Conservation (phyloP, 2,329 filamentous ascomycete species). For the Cercospora sp. region DNA sequence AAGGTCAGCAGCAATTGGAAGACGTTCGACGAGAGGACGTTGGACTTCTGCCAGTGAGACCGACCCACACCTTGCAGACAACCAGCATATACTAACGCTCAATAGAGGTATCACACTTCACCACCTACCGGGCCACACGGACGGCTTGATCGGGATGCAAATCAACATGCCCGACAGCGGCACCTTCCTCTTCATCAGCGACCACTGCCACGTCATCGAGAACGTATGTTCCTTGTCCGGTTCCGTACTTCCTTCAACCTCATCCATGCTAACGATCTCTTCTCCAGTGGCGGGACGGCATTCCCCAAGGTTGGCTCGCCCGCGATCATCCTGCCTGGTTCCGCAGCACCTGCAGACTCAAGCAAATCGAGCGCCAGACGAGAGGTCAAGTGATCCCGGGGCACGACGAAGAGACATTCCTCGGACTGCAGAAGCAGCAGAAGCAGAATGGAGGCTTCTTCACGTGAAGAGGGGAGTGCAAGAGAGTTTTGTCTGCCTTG, state of each 20-base stretch:
- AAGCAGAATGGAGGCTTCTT: conserved; percentile 25
- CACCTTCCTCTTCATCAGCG: conserved; percentile 39
- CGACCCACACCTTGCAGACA: neutral
- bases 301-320: conserved; percentile 41
- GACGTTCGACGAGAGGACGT: conserved; percentile 39
- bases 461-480: conserved; percentile 15
- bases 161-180: conserved; percentile 40
- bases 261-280: neutral
- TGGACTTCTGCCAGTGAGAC: conserved; percentile 37
- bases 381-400: conserved; percentile 39
- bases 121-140: conserved; percentile 42
- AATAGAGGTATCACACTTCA: conserved; percentile 38
- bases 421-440: conserved; percentile 24
- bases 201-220: conserved; percentile 42
- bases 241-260: neutral
- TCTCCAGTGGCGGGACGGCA: conserved; percentile 38
- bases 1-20: conserved; percentile 37
- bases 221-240: conserved; percentile 30
- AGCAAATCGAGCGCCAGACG: conserved; percentile 36
- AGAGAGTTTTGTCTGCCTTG: neutral
- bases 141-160: conserved; percentile 41
- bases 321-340: conserved; percentile 41
- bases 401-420: conserved; percentile 39
- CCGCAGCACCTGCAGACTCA: conserved; percentile 38
- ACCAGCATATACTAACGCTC: conserved; percentile 3